These are phyloP conservation scores for Tolypocladium inflatum DNA, from an alignment of 2,329 filamentous ascomycete genomes.

Conservation along the genomic window DNA sequence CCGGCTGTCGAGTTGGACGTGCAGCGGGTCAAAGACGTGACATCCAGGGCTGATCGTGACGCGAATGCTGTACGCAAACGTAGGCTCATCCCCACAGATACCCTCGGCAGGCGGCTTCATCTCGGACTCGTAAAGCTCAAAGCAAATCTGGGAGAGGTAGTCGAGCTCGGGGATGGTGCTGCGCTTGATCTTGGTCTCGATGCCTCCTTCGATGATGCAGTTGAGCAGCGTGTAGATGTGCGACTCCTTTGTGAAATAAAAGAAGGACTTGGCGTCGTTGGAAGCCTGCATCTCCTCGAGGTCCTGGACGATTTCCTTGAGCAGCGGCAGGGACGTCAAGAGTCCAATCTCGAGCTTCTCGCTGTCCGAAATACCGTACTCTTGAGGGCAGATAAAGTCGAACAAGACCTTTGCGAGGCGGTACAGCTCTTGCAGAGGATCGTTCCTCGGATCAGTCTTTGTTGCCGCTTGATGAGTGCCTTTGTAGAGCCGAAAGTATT, in stretches of 20 bases:
- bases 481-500: constrained; percentile 87
- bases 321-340: constrained; percentile 80
- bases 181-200: constrained; percentile 92
- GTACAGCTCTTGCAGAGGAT: constrained; percentile 87
- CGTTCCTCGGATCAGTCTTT: constrained; percentile 75
- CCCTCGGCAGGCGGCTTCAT: constrained; percentile 46
- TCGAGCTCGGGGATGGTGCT: constrained; percentile 95
- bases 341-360: constrained; percentile 99
- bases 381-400: constrained; percentile 96
- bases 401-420: constrained; percentile 90
- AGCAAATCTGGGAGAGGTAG: constrained; percentile 95
- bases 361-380: constrained; percentile 90
- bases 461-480: constrained; percentile 58
- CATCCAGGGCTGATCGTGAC: constrained; percentile 94
- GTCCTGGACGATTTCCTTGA: constrained; percentile 95
- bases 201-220: constrained; percentile 92
- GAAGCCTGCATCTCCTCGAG: constrained; percentile 95
- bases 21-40: constrained; percentile 90
- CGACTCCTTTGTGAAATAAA: constrained; percentile 98
- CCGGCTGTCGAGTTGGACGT: constrained; percentile 91
- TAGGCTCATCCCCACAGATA: constrained; percentile 44
- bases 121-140: constrained; percentile 94
- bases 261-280: constrained; percentile 87
- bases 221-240: constrained; percentile 98
- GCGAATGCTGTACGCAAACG: constrained; percentile 89